Percentiles rank a stretch among this genome's conserved stretches.
These are phyloP conservation scores for Hagleromyces aurorensis DNA, from an alignment of 805 yeast species.

Conservation along the genomic window DNA sequence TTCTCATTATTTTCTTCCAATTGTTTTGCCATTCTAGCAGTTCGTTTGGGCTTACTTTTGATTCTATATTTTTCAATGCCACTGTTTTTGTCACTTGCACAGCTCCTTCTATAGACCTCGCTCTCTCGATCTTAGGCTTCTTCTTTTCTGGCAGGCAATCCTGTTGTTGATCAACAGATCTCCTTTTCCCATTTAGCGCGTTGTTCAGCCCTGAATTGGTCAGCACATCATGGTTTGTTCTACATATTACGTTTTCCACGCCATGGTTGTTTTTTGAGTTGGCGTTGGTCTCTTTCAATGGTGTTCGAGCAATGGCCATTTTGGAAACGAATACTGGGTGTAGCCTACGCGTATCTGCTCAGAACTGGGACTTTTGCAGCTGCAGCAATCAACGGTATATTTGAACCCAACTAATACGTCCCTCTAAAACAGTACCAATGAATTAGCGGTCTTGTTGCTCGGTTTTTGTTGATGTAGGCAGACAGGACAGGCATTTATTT, in stretches of 20 bases:
- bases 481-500: too few species aligned
- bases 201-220: slow-evolving; percentile 1
- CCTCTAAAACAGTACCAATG: too few species aligned
- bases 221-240: slow-evolving; percentile 1
- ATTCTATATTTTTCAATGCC: slow-evolving; percentile 14
- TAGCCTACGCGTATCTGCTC: too few species aligned
- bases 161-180: too few species aligned
- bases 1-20: slow-evolving; percentile 54
- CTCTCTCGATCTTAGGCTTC: slow-evolving; percentile 20
- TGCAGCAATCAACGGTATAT: too few species aligned
- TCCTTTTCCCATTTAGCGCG: neutral
- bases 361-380: too few species aligned
- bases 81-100: slow-evolving; percentile 19
- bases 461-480: too few species aligned
- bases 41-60: slow-evolving; percentile 31
- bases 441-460: too few species aligned
- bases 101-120: slow-evolving; percentile 33
- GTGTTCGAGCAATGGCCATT: slow-evolving; percentile 19
- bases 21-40: slow-evolving; percentile 52
- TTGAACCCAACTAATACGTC: too few species aligned
- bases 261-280: slow-evolving; percentile 16
- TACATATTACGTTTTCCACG: too few species aligned
- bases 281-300: slow-evolving; percentile 29
- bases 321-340: slow-evolving; percentile 7
- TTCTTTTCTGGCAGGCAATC: slow-evolving; percentile 16